Base-by-base conservation (phyloP, 306 rosid species). In the Vigna trinervia region DNA sequence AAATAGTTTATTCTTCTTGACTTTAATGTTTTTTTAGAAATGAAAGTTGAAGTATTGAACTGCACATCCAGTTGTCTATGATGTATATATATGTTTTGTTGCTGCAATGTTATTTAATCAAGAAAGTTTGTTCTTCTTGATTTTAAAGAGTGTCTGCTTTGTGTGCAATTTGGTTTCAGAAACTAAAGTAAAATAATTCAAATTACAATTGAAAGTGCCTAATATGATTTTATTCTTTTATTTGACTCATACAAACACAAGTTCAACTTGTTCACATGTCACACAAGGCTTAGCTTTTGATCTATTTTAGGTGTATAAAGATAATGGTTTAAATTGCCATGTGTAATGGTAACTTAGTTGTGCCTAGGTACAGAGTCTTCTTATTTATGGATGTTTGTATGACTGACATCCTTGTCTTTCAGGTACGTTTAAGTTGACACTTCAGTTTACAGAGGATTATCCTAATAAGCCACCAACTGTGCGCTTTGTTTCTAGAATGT, bases 391-490 rank as follows among this genome's bases (percentile, higher is more conserved):
- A 7, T 34, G 60, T 63, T 72, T 52, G 34, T 80, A 46, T 28
- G 20, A 69, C 22, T 75, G 58, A 6, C 66, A 12, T 62, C 71
- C 70, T 52, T 63, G 45, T 87, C 66, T 36, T 80, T 68, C 87
- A 95, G 99, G 99, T 77, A 95, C 97, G 89, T 95, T 95, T 74
- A 92, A 95, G 74, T 83, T 95, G 94, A 90, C 96, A 4, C 97
- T 92, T 81, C 97, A 95, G 86, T 90, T 92, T 75, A 34, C 91
- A 0, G 97, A 92, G 89, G 99, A 95, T 79, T 95, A 95, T 89
- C 99, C 99, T 34, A 95, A 95, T 71, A 95, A 95, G 82, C 97
- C 97, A 13, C 99, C 99, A 22, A 91, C 89, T 20, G 99, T 95
- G 57, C 96, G 94, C 68, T 95, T 95, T 78, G 99, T 95, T 60